These are phyloP conservation scores for Rhodomyrtus tomentosa DNA, from an alignment of 345 rosid species.

Conservation along the genomic window DNA sequence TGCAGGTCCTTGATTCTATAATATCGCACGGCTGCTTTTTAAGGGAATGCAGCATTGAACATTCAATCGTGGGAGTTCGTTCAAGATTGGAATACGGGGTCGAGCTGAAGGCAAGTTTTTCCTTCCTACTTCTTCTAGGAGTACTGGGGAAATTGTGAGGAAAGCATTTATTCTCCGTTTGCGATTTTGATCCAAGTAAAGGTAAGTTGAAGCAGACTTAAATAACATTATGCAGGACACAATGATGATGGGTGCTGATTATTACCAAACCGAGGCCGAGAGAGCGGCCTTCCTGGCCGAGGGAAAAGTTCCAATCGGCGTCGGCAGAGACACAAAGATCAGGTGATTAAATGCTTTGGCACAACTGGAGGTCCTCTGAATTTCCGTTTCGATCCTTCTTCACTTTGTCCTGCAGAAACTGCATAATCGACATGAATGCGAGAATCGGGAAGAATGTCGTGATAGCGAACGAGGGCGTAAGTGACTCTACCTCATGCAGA, in stretches of 20 bases:
- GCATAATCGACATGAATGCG: constrained; percentile 79
- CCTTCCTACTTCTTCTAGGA: neutral
- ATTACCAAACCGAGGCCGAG: constrained; percentile 67
- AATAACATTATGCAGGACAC: constrained; percentile 39
- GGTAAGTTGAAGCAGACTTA: neutral
- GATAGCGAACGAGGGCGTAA: constrained; percentile 69
- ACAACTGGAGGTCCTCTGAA: neutral
- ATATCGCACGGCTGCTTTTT: constrained; percentile 82
- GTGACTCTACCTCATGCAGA: constrained; percentile 5
- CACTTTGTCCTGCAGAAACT: constrained; percentile 34
- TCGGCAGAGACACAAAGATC: constrained; percentile 61
- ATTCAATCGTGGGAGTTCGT: constrained; percentile 63
- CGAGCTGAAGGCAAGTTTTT: constrained; percentile 44
- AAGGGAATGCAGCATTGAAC: constrained; percentile 65
- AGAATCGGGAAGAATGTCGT: constrained; percentile 64
- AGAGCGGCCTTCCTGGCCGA: constrained; percentile 44
- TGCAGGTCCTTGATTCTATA: constrained; percentile 54
- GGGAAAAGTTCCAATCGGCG: constrained; percentile 63
- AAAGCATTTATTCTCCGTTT: neutral
- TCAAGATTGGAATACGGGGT: constrained; percentile 79
- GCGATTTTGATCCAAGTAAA: neutral
- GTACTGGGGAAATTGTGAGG: neutral
- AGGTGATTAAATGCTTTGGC: constrained; percentile 14
- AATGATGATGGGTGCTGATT: constrained; percentile 85
- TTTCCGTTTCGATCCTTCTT: neutral